A percentile compares a stretch with the other conserved stretches of the same genome.
phyloP scores from a whole-genome alignment of 352 stramenopile species.

The Thalassiosira mediterranea region DNA sequence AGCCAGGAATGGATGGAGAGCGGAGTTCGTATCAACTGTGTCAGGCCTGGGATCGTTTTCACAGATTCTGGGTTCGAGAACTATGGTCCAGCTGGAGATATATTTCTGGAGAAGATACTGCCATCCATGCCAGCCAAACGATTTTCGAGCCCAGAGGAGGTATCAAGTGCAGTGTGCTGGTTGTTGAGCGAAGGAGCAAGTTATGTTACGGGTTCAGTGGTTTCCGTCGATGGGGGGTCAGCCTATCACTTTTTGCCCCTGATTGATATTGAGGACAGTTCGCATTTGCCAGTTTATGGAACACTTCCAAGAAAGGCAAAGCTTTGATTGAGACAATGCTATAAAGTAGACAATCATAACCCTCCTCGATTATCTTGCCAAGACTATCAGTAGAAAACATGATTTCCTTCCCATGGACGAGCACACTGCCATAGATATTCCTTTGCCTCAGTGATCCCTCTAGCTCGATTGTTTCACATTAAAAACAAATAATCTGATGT shows the following conservation, averaged over 20 bases:
- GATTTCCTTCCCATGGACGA: too few relatives aligned
- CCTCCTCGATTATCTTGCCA: too few relatives aligned
- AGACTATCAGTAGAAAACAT: too few relatives aligned
- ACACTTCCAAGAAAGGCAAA: constrained; percentile 63
- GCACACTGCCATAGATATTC: too few relatives aligned
- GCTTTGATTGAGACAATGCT: constrained; percentile 60
- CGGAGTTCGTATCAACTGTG: constrained; percentile 91
- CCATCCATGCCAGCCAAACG: constrained; percentile 88
- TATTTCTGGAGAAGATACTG: constrained; percentile 87
- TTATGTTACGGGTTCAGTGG: constrained; percentile 90
- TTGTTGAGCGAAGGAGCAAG: constrained; percentile 88
- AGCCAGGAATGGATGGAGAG: constrained; percentile 92
- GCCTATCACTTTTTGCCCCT: constrained; percentile 80
- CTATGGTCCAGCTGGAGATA: constrained; percentile 88
- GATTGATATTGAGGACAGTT: constrained; percentile 84
- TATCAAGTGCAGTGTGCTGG: constrained; percentile 88
- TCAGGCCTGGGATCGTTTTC: constrained; percentile 86
- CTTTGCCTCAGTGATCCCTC: too few relatives aligned
- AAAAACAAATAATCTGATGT: too few relatives aligned
- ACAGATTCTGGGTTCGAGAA: constrained; percentile 86
- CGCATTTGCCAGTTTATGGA: constrained; percentile 88
- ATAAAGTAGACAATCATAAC: too few relatives aligned
- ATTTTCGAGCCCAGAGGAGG: constrained; percentile 90
- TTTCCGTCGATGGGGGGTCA: constrained; percentile 89
- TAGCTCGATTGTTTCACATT: too few relatives aligned